Evolutionary conservation across 192 early-diverging fungal genomes (phyloP).

Genomic region (Dissophora globulifera): DNA sequence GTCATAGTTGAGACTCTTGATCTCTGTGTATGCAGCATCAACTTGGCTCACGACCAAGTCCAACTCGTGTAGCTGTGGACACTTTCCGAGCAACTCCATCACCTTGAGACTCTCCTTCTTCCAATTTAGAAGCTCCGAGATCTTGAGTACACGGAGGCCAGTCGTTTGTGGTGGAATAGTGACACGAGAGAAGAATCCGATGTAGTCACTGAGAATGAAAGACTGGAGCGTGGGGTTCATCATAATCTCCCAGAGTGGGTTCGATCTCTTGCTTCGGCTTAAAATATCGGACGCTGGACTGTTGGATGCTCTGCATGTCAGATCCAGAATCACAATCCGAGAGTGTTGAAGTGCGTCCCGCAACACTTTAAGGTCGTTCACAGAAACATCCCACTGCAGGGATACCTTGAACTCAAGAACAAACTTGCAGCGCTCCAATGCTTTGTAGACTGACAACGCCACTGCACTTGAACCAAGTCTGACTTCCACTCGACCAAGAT

Average conservation of each 20-base stretch:
- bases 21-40: neutral
- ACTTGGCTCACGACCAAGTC: neutral
- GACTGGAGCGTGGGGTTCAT: conserved; percentile 7
- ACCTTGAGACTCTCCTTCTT: conserved; percentile 14
- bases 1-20: conserved; percentile 7
- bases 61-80: conserved; percentile 13
- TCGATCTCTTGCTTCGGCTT: conserved; percentile 13
- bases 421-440: conserved; percentile 6
- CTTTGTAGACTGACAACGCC: conserved; percentile 17
- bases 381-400: conserved; percentile 4
- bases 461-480: neutral
- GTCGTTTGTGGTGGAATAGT: neutral
- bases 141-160: conserved; percentile 1
- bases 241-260: conserved; percentile 26
- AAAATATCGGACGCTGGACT: neutral
- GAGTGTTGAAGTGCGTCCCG: conserved; percentile 16
- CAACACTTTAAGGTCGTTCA: conserved; percentile 16
- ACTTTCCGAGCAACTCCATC: conserved; percentile 11
- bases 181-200: conserved; percentile 13
- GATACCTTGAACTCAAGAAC: conserved; percentile 24
- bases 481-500: conserved; percentile 12
- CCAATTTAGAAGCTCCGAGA: conserved; percentile 17
- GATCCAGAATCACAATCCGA: conserved; percentile 7
- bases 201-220: conserved; percentile 10
- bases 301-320: conserved; percentile 1